Base-by-base conservation (phyloP, 1,139 yeast species). In the Debaryomyces coudertii region DNA sequence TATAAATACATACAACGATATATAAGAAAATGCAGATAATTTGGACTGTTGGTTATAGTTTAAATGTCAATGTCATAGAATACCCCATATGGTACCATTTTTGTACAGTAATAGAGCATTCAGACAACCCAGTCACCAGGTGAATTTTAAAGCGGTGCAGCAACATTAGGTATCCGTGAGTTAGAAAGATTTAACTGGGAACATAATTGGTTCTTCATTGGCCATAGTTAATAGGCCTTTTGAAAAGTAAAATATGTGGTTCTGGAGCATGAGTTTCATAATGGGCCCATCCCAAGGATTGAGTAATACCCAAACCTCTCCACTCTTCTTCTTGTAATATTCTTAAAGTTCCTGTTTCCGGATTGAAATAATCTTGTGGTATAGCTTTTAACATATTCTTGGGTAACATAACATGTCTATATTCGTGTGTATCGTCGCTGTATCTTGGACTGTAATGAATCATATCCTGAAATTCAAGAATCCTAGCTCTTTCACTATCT, bases 241-340 rank as follows among this genome's bases (percentile, higher is more conserved):
- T 93, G 74, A 95, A 95, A 53, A 95, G 76, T 52, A 95, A 73
- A 51, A 95, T 93, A 63, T 95, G 99, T 23, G 99, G 99, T 66
- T 95, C 99, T 29, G 99, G 99, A 0, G 97, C 84, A 67, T 95
- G 99, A 43, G 97, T 92, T 62, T 93, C 99, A 63, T 93, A 95
- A 66, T 95, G 99, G 43, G 81, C 95, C 99, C 99, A 95, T 1
- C 99, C 99, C 50, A 95, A 76, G 40, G 96, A 88, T 66, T 93
- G 99, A 8, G 99, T 95, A 59, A 95, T 90, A 3, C 99, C 99
- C 47, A 95, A 75, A 2, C 98, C 98, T 66, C 99, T 79, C 99
- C 99, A 95, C 68, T 95, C 99, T 56, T 93, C 98, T 66, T 95
- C 99, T 48, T 87, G 69, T 44, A 95, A 73, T 46, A 95, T 89